Percentiles rank a stretch among this genome's conserved stretches.
These are phyloP conservation scores for Leccinellum luteum DNA, from an alignment of 768 basidiomycete genomes.

Conservation along the genomic window DNA sequence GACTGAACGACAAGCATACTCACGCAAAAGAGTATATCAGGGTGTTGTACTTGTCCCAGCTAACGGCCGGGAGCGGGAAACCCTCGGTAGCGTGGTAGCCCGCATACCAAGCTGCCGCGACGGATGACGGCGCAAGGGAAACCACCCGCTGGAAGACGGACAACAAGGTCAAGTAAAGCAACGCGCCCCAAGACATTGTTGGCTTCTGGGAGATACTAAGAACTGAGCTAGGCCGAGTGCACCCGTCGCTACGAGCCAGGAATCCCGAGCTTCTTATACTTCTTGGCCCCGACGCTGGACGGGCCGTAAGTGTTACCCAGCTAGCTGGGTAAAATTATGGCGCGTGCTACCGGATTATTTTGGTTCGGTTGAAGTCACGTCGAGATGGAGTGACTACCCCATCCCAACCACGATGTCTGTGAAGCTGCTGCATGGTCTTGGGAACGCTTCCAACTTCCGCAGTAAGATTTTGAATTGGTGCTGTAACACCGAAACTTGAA, in stretches of 20 bases:
- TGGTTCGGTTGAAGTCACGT: neutral
- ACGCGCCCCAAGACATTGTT: neutral
- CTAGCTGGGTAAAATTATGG: neutral
- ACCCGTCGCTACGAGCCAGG: neutral
- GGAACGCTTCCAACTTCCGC: neutral
- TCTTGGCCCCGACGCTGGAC: neutral
- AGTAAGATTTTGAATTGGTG: neutral
- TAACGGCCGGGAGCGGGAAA: slow-evolving; percentile 52
- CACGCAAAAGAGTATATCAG: slow-evolving; percentile 68
- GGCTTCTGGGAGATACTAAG: neutral
- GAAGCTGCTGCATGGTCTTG: neutral
- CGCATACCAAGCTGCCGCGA: slow-evolving; percentile 63
- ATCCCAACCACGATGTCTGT: neutral
- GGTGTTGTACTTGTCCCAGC: slow-evolving; percentile 66
- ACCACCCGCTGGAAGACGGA: neutral
- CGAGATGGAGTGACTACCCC: neutral
- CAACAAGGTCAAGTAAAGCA: neutral
- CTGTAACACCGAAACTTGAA: neutral
- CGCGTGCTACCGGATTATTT: neutral
- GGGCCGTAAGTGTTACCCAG: neutral
- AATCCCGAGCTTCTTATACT: slow-evolving; percentile 8
- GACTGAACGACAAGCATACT: slow-evolving; percentile 9
- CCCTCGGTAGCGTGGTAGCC: slow-evolving; percentile 54
- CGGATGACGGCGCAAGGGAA: slow-evolving; percentile 6
- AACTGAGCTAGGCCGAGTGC: neutral